Evolutionary conservation across 169 alveolate genomes (phyloP), one percentile per base, ranked within the genome.

Genomic region (Plasmodium sp.): DNA sequence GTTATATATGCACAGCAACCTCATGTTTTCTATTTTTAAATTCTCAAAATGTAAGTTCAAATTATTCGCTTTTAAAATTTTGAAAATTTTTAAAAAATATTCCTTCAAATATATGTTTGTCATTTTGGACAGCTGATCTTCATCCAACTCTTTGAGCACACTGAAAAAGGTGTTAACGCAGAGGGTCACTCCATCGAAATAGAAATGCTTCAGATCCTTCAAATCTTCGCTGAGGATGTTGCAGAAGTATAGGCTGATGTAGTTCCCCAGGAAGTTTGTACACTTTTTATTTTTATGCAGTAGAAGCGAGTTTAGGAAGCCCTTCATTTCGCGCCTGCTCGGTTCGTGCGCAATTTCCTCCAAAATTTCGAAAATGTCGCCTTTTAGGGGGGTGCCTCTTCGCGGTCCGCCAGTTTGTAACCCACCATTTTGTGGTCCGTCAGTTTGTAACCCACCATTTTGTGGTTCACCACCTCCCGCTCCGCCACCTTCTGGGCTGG

Each of bases 141-240:
- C 92, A 82, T 92, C 88, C 62, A 92, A 83, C 58, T 92, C 92
- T 72, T 45, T 92, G 36, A 92, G 18, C 16, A 91, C 36, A 74
- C 82, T 82, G 22, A 92, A 92, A 83, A 92, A 92, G 0, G 86
- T 71, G 31, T 92, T 82, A 22, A 92, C 95, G 82, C 92, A 71
- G 48, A 92, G 75, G 75, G 79, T 58, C 39, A 92, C 95, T 34
- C 95, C 95, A 82, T 92, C 95, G 75, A 54, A 83, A 92, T 83
- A 92, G 41, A 18, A 71, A 73, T 81, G 27, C 41, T 92, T 92
- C 62, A 92, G 45, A 41, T 92, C 84, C 41, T 83, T 81, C 77
- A 92, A 48, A 72, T 92, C 95, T 81, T 92, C 84, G 75, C 95
- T 92, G 27, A 92, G 62, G 22, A 92, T 73, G 77, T 92, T 92